Evolutionary conservation across 2,329 filamentous ascomycete species (phyloP).

Genomic region (Thelonectria rubi): DNA sequence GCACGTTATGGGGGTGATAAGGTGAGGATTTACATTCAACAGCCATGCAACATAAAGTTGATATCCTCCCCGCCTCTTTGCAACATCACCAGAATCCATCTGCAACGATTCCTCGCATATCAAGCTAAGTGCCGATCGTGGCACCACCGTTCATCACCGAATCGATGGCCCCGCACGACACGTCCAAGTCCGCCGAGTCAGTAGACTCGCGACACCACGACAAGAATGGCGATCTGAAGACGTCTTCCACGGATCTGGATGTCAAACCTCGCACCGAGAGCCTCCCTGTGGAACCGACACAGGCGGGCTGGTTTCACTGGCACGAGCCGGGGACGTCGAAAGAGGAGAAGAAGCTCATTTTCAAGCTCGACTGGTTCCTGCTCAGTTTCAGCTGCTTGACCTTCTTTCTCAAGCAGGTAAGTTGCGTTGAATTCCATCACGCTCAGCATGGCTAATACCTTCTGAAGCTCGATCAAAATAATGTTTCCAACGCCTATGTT

Average conservation of each 20-base stretch:
- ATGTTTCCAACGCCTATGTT: constrained; percentile 59
- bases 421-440: neutral
- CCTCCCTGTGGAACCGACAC: neutral
- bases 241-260: constrained; percentile 3
- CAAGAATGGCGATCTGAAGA: constrained; percentile 1
- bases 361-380: constrained; percentile 61
- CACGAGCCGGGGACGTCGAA: constrained; percentile 52
- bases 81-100: neutral
- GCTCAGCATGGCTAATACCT: constrained; percentile 1
- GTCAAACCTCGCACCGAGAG: neutral
- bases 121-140: neutral
- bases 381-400: constrained; percentile 50
- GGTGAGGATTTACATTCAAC: neutral
- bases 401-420: constrained; percentile 55
- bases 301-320: constrained; percentile 50
- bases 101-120: neutral
- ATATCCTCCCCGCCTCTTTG: neutral
- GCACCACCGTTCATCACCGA: neutral
- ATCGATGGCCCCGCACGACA: constrained; percentile 10
- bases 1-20: constrained; percentile 18
- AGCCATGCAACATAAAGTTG: neutral
- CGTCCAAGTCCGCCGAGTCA: constrained; percentile 5
- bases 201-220: constrained; percentile 7
- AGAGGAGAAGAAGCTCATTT: constrained; percentile 55
- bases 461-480: constrained; percentile 52